Conservation (phyloP, 768 basidiomycete species). For the Lentinula sp. region DNA sequence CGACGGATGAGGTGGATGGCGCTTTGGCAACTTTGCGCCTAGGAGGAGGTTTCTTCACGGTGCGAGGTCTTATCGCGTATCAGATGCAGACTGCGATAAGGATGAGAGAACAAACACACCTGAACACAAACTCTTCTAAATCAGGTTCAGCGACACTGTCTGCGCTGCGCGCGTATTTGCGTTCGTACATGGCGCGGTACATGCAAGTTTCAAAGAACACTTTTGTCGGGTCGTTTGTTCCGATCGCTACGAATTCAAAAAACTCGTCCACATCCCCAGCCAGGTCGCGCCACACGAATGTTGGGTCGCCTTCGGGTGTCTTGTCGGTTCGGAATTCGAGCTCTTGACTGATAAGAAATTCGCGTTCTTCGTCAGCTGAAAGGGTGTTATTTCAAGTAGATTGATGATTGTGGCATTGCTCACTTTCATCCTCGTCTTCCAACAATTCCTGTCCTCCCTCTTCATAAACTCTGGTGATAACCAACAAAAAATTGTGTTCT, state of each 20-base stretch:
- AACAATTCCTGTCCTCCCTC: conserved; percentile 94
- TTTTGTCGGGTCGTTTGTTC: conserved; percentile 74
- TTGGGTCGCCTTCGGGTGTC: conserved; percentile 65
- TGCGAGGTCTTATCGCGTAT: conserved; percentile 26
- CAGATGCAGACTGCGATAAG: not conserved
- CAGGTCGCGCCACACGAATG: conserved; percentile 88
- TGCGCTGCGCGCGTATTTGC: conserved; percentile 74
- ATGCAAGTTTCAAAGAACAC: conserved; percentile 92
- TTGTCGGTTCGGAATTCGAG: conserved; percentile 79
- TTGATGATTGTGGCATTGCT: conserved; percentile 17
- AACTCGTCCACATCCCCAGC: conserved; percentile 89
- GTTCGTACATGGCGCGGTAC: conserved; percentile 95
- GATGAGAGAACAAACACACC: conserved; percentile 44
- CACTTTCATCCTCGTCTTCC: conserved; percentile 90
- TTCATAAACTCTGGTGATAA: conserved; percentile 94
- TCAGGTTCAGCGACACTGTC: conserved; percentile 62
- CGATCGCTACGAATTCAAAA: conserved; percentile 85
- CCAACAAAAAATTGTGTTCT: conserved; percentile 83
- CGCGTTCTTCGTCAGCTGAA: conserved; percentile 88
- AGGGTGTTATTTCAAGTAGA: not conserved
- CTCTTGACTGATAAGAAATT: conserved; percentile 86
- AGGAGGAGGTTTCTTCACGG: conserved; percentile 13
- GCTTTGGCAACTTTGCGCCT: conserved; percentile 8
- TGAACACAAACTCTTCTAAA: conserved; percentile 76
- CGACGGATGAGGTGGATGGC: conserved; percentile 11